These are phyloP conservation scores for Sextonia rubra DNA, from an alignment of 164 flowering plant species.

Conservation along the genomic window DNA sequence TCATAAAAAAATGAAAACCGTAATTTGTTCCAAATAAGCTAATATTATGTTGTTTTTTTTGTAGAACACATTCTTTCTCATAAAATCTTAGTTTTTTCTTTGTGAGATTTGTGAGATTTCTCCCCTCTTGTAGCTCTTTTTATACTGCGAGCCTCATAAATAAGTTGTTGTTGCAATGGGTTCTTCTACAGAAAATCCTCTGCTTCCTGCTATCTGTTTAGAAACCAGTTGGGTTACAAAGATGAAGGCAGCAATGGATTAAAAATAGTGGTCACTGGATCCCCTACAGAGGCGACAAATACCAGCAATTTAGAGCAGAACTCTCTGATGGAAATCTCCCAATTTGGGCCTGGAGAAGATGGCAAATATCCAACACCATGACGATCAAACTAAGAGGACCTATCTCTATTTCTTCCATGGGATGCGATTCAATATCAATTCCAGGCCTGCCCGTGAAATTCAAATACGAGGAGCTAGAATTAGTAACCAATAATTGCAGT, in stretches of 20 bases:
- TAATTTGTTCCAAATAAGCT: no score
- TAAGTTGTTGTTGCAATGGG: conserved; percentile 84
- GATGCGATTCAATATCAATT: conserved; percentile 47
- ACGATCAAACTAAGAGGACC: conserved; percentile 22
- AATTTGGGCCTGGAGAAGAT: conserved; percentile 47
- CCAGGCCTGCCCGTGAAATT: conserved; percentile 78
- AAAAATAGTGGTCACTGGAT: conserved; percentile 25
- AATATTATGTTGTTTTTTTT: no score
- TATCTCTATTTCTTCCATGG: conserved; percentile 40
- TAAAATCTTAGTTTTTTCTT: no score
- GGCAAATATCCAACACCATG: conserved; percentile 7
- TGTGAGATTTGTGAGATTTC: no score
- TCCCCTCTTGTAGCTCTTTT: no score
- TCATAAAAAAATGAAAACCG: no score
- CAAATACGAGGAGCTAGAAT: conserved; percentile 52
- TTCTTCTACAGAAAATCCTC: conserved; percentile 54
- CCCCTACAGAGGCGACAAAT: conserved; percentile 5
- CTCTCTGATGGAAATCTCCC: conserved; percentile 32
- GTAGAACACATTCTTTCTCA: no score
- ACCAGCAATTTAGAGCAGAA: no score
- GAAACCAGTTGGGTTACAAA: conserved; percentile 45
- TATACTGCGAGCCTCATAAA: no score
- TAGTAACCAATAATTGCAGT: conserved; percentile 61
- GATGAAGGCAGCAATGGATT: conserved; percentile 42
- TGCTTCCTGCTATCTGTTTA: conserved; percentile 54